Evolutionary conservation across 164 flowering plant genomes (phyloP), one percentile per base, ranked within the genome.

Genomic region (Chloranthus sessilifolius): DNA sequence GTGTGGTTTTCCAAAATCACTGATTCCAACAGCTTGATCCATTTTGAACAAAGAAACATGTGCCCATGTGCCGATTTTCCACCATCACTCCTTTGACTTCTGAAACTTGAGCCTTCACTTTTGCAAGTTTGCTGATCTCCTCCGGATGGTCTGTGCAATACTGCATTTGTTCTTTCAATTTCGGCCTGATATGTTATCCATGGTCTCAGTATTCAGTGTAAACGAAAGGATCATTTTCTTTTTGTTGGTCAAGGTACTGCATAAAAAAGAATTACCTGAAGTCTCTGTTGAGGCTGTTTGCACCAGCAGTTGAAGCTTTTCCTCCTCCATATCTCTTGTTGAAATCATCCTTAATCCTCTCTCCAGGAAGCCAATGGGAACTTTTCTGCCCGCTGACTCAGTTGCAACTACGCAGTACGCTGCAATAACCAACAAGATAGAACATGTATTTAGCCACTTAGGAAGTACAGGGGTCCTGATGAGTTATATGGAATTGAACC

Each of bases 11-110:
- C n/a, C n/a, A n/a, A n/a, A n/a, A n/a, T n/a, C n/a, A n/a, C n/a
- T n/a, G n/a, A n/a, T n/a, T n/a, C n/a, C n/a, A n/a, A n/a, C n/a
- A n/a, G n/a, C n/a, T n/a, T n/a, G n/a, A n/a, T n/a, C n/a, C n/a
- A n/a, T n/a, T n/a, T n/a, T n/a, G n/a, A n/a, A n/a, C n/a, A n/a
- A n/a, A n/a, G n/a, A n/a, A n/a, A n/a, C n/a, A n/a, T n/a, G n/a
- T n/a, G n/a, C n/a, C n/a, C n/a, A n/a, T n/a, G n/a, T n/a, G n/a
- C n/a, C n/a, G n/a, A 55, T 85, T 88, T 62, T 88, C 95, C 87
- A 88, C 83, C 95, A 85, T 83, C 53, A 85, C 91, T 43, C 95
- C 95, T 67, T 88, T 85, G 27, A 88, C 97, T 74, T 83, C 92
- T 27, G 97, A 75, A 60, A 85, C 92, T 61, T 85, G 97, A 51